Evolutionary conservation across 75 land plant species (phyloP).

Genomic region (Larix kaempferi): DNA sequence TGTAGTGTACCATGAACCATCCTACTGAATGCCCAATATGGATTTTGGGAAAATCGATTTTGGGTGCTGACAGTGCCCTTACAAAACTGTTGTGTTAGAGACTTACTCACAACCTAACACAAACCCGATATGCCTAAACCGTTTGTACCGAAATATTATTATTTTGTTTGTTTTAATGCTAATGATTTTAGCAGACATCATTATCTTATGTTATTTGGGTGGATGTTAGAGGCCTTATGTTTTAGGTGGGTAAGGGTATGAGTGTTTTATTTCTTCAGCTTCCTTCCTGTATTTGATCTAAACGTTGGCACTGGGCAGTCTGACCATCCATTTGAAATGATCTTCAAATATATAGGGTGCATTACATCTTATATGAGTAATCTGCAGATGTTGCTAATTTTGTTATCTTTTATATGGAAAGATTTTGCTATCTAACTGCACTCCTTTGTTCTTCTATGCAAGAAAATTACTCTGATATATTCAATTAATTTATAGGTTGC

Average conservation of each 20-base stretch:
- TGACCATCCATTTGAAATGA: background rate
- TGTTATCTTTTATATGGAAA: background rate
- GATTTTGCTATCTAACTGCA: too few species aligned
- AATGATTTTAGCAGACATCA: conserved; percentile 4
- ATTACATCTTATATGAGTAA: background rate
- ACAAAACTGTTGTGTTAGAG: background rate
- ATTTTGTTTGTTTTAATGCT: background rate
- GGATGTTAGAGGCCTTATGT: background rate
- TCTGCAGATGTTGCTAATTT: background rate
- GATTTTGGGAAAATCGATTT: too few species aligned
- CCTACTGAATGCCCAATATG: too few species aligned
- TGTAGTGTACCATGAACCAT: too few species aligned
- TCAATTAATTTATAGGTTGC: too few species aligned
- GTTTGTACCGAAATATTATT: too few species aligned
- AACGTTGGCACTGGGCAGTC: background rate
- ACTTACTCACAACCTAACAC: background rate
- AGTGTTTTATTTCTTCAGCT: background rate
- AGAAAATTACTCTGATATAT: too few species aligned
- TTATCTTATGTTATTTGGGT: background rate
- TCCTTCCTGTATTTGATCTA: background rate
- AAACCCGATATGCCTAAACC: too few species aligned
- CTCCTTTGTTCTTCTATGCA: too few species aligned
- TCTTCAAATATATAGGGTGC: background rate
- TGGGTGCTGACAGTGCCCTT: too few species aligned
- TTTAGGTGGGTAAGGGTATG: background rate